phyloP scores from a whole-genome alignment of 305 asterid species.

The Solanum aculeatissimum region DNA sequence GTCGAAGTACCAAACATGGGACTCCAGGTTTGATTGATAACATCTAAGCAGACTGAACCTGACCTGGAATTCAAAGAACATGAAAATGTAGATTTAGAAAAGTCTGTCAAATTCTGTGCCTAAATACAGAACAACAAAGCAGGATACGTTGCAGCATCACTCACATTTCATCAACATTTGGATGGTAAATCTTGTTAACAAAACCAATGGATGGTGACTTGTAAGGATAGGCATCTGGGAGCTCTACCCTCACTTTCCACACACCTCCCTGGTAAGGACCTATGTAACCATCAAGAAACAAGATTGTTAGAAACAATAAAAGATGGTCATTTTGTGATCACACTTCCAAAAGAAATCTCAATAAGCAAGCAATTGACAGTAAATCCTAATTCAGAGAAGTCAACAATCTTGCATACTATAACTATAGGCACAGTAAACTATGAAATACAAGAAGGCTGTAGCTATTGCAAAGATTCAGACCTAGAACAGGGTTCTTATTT shows the following conservation, averaged over 20 bases:
- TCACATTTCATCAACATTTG: constrained; percentile 86
- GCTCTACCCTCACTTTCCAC: constrained; percentile 76
- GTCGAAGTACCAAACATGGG: constrained; percentile 77
- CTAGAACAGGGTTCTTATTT: not conserved
- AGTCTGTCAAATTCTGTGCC: not conserved
- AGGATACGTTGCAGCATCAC: constrained; percentile 13
- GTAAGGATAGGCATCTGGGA: constrained; percentile 86
- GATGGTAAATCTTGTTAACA: constrained; percentile 80
- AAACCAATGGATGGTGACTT: constrained; percentile 89
- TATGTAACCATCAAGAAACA: constrained; percentile 23
- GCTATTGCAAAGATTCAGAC: not conserved
- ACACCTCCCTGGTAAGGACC: constrained; percentile 91
- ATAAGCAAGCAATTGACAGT: constrained; percentile 1
- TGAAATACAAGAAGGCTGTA: not conserved
- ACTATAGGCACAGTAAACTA: not conserved
- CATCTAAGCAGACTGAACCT: constrained; percentile 87
- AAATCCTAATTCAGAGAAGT: constrained; percentile 1
- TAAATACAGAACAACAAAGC: not conserved
- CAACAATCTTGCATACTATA: constrained; percentile 2
- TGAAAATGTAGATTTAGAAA: not conserved
- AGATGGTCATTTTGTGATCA: not conserved
- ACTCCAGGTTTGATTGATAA: constrained; percentile 95
- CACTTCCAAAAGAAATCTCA: not conserved
- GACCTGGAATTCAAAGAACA: constrained; percentile 43
- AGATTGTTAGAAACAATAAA: not conserved